These are phyloP conservation scores for Ambrosia artemisiifolia DNA, from an alignment of 129 eudicot genomes.

Conservation along the genomic window DNA sequence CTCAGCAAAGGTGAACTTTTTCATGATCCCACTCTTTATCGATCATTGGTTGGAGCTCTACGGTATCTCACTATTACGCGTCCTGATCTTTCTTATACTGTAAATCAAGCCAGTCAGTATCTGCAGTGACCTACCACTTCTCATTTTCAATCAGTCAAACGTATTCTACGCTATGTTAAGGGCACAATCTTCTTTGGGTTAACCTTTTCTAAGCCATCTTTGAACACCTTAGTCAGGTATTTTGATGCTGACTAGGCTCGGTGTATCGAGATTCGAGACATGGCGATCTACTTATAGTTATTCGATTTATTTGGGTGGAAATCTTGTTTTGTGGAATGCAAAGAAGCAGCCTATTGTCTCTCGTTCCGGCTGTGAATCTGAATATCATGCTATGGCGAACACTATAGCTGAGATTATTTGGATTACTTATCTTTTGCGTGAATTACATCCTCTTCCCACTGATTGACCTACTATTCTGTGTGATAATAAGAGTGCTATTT, in stretches of 20 bases:
- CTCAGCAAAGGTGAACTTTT: neutral
- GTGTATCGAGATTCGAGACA: too few species aligned
- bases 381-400: neutral
- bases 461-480: neutral
- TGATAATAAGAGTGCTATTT: neutral
- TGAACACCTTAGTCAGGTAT: too few species aligned
- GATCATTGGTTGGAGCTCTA: neutral
- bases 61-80: neutral
- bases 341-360: neutral
- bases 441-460: neutral
- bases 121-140: neutral
- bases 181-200: too few species aligned
- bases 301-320: neutral
- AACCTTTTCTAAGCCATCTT: too few species aligned
- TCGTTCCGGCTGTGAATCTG: neutral
- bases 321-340: neutral
- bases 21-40: neutral
- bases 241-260: too few species aligned
- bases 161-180: too few species aligned
- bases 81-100: neutral
- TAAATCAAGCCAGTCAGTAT: neutral
- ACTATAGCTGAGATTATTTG: neutral
- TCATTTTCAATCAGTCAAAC: too few species aligned
- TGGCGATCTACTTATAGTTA: too few species aligned
- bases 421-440: neutral